Percentiles rank a stretch among this genome's conserved stretches.
These are phyloP conservation scores for Trichomonascaceae sp. DNA, from an alignment of 1,139 yeast species.

Conservation along the genomic window DNA sequence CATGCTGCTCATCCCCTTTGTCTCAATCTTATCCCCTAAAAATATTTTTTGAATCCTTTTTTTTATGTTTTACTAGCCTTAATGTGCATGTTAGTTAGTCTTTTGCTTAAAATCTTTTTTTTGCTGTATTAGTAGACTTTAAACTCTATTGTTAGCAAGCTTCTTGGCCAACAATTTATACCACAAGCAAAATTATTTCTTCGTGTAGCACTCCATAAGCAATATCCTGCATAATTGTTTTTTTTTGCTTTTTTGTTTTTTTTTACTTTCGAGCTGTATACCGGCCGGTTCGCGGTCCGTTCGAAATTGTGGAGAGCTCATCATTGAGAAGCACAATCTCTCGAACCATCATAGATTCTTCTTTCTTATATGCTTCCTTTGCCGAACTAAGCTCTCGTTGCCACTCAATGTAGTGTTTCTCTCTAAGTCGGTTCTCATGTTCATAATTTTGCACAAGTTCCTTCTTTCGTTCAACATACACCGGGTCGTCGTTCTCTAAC, in stretches of 20 bases:
- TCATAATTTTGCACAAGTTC: slow-evolving; percentile 44
- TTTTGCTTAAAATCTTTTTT: background rate
- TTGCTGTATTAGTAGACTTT: background rate
- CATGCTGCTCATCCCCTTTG: too few relatives aligned
- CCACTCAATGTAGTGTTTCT: slow-evolving; percentile 62
- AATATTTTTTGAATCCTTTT: too few relatives aligned
- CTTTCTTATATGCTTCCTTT: background rate
- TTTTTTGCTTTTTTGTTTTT: too few relatives aligned
- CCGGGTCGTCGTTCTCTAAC: slow-evolving; percentile 41
- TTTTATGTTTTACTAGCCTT: background rate
- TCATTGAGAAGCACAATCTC: slow-evolving; percentile 21
- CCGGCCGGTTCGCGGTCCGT: slow-evolving; percentile 3
- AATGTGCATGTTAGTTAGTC: background rate
- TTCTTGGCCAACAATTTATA: slow-evolving; percentile 1
- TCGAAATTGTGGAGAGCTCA: slow-evolving; percentile 4
- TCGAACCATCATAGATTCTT: background rate
- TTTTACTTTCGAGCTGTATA: slow-evolving; percentile 9
- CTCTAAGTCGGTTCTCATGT: slow-evolving; percentile 48
- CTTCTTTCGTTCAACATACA: slow-evolving; percentile 42
- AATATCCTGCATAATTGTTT: background rate
- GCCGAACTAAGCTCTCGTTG: slow-evolving; percentile 47
- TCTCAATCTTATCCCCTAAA: too few relatives aligned
- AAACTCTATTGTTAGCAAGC: background rate
- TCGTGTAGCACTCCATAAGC: slow-evolving; percentile 20
- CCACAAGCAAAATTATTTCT: background rate